A percentile compares a stretch with the other conserved stretches of the same genome.
phyloP scores from a whole-genome alignment of 1,139 yeast genomes.

The Scheffersomyces illinoinensis region DNA sequence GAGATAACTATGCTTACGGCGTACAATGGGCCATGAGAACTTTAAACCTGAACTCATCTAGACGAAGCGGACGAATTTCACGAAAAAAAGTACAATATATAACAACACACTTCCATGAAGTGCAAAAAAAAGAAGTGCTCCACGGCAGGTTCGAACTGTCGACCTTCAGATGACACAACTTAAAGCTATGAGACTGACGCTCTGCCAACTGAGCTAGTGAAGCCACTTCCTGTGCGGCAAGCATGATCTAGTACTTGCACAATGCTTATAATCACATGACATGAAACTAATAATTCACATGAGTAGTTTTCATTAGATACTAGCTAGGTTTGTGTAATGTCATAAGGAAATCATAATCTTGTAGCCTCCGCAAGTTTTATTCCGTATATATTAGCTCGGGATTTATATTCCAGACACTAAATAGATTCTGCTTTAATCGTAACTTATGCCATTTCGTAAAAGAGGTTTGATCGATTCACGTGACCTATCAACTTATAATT shows the following conservation, averaged over 20 bases:
- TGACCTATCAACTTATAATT: no score
- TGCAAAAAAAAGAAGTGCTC: conserved; percentile 31
- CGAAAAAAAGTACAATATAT: no score
- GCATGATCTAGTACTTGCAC: neutral
- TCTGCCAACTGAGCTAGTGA: conserved; percentile 54
- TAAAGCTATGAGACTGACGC: conserved; percentile 48
- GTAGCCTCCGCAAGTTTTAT: no score
- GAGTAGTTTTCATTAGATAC: no score
- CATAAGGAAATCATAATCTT: no score
- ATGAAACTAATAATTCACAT: no score
- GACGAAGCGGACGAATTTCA: no score
- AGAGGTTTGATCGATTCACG: no score
- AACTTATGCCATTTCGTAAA: neutral
- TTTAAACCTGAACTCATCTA: neutral
- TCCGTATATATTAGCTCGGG: no score
- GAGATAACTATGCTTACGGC: neutral
- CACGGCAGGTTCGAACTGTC: conserved; percentile 59
- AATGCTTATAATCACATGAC: neutral
- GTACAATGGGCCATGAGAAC: neutral
- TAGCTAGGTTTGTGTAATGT: no score
- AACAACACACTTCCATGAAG: no score
- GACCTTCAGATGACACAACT: conserved; percentile 50
- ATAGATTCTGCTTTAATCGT: neutral
- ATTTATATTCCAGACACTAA: no score
- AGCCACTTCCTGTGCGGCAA: conserved; percentile 14